A percentile compares a stretch with the other conserved stretches of the same genome.
These are phyloP conservation scores for Oldenlandia corymbosa DNA, from an alignment of 257 asterid genomes.

Conservation along the genomic window DNA sequence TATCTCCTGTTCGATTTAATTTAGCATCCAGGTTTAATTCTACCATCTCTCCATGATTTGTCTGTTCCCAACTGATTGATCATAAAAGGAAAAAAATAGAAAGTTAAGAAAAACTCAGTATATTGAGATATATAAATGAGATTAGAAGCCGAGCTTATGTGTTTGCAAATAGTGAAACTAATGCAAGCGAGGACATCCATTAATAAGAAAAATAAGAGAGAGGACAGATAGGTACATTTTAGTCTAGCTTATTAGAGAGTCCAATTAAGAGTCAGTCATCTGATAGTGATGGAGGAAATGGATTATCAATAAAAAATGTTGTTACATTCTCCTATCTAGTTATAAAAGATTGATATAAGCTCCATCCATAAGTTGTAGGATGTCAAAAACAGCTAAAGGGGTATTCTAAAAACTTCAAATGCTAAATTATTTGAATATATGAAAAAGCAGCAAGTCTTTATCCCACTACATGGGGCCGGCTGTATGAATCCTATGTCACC, in stretches of 20 bases:
- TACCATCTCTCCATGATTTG: slow-evolving; percentile 45
- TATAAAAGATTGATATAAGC: not conserved
- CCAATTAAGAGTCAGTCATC: not conserved
- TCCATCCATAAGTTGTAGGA: not conserved
- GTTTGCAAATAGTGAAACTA: not conserved
- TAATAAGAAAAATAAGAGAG: no score
- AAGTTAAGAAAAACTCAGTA: not conserved
- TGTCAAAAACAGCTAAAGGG: not conserved
- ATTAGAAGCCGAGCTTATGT: no score
- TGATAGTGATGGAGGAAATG: not conserved
- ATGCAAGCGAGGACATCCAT: not conserved
- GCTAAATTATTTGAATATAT: not conserved
- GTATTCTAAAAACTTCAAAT: not conserved
- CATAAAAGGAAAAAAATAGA: not conserved
- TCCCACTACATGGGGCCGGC: no score
- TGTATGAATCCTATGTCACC: no score
- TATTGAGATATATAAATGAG: no score
- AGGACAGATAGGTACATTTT: not conserved
- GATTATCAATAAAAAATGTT: not conserved
- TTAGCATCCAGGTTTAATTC: slow-evolving; percentile 72
- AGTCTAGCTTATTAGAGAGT: not conserved
- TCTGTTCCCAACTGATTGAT: slow-evolving; percentile 31
- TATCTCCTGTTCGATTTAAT: slow-evolving; percentile 77
- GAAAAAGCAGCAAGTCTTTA: no score
- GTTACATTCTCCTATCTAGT: not conserved